Percentiles rank a stretch among this genome's conserved stretches.
phyloP scores from a whole-genome alignment of 306 rosid genomes.

The Quercus ilex region DNA sequence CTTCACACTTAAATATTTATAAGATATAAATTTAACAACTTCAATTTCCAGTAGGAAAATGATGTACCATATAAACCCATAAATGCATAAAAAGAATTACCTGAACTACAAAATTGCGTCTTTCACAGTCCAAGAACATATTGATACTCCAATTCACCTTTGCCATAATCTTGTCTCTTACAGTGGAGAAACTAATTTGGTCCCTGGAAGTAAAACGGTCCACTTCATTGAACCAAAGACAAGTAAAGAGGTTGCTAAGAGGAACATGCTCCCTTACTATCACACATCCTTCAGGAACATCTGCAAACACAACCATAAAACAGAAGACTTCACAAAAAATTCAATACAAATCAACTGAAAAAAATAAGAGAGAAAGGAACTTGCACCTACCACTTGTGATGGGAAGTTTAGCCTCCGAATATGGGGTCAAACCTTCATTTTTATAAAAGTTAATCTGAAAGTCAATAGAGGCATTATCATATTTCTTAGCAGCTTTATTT shows the following conservation, averaged over 20 bases:
- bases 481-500: conserved; percentile 91
- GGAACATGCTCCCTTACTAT: conserved; percentile 86
- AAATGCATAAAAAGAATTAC: conserved; percentile 32
- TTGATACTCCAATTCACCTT: conserved; percentile 63
- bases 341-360: conserved; percentile 5
- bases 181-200: conserved; percentile 81
- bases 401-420: conserved; percentile 87
- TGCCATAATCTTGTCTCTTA: conserved; percentile 62
- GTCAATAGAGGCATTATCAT: conserved; percentile 81
- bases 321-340: conserved; percentile 12
- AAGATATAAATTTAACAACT: not conserved
- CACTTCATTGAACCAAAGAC: conserved; percentile 98
- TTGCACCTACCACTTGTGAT: conserved; percentile 76
- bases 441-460: conserved; percentile 80
- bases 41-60: not conserved
- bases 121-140: conserved; percentile 92
- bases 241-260: conserved; percentile 82
- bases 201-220: conserved; percentile 98
- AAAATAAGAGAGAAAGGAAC: not conserved
- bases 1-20: not conserved
- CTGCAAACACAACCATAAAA: conserved; percentile 49
- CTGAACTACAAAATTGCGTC: conserved; percentile 91
- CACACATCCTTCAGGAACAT: conserved; percentile 98
- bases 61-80: not conserved
- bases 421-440: conserved; percentile 85